Evolutionary conservation across 2,329 filamentous ascomycete species (phyloP).

Genomic region (Scytalidium lignicola): DNA sequence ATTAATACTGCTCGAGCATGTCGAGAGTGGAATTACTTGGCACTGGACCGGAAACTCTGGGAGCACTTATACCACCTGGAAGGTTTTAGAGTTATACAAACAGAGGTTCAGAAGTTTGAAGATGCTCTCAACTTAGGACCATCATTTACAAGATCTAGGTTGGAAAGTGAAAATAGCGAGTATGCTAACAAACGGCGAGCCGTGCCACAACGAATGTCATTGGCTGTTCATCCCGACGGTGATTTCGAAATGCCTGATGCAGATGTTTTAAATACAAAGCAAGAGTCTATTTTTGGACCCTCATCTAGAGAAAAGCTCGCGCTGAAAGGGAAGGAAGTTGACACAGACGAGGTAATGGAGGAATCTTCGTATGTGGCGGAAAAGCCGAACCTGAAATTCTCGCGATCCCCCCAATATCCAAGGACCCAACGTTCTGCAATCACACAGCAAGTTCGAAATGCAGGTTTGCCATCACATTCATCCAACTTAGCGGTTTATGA

Average conservation of each 20-base stretch:
- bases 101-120: constrained; percentile 65
- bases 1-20: constrained; percentile 76
- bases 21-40: constrained; percentile 73
- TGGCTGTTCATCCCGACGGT: constrained; percentile 31
- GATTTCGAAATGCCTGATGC: constrained; percentile 45
- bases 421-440: not conserved
- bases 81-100: constrained; percentile 72
- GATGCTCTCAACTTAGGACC: constrained; percentile 35
- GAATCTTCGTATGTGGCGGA: not conserved
- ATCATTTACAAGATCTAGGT: constrained; percentile 7
- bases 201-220: constrained; percentile 33
- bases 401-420: not conserved
- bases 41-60: constrained; percentile 83
- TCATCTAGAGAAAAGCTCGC: constrained; percentile 9
- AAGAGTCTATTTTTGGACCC: constrained; percentile 22
- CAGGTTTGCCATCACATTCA: constrained; percentile 3
- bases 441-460: constrained; percentile 9
- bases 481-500: constrained; percentile 40
- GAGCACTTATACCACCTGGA: constrained; percentile 75
- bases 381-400: not conserved
- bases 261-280: constrained; percentile 15
- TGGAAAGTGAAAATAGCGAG: constrained; percentile 34
- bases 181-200: constrained; percentile 52
- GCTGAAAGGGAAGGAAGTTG: constrained; percentile 4
- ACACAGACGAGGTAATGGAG: constrained; percentile 7